Evolutionary conservation across 2,329 filamentous ascomycete species (phyloP).

Genomic region (Raffaelea albimanens): DNA sequence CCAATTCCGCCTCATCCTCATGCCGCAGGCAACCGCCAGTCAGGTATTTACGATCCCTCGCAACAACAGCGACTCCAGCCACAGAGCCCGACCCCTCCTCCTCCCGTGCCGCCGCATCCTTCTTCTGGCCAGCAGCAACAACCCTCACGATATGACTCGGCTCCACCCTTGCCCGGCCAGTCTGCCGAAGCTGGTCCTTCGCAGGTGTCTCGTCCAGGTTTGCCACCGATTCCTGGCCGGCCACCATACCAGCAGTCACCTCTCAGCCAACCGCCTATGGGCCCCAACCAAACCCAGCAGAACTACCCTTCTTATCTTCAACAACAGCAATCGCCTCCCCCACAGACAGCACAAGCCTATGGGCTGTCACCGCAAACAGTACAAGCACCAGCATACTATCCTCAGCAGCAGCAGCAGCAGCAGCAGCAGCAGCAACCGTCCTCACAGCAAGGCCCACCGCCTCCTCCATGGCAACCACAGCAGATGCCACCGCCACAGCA

Average conservation of each 20-base stretch:
- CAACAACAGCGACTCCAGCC: not conserved
- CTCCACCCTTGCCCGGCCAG: not conserved
- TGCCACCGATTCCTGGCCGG: constrained; percentile 10
- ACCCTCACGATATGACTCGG: not conserved
- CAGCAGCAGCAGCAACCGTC: constrained; percentile 17
- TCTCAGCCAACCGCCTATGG: constrained; percentile 17
- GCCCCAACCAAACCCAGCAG: constrained; percentile 11
- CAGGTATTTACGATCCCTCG: not conserved
- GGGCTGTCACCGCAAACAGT: not conserved
- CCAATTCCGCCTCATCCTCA: constrained; percentile 7
- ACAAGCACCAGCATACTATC: constrained; percentile 7
- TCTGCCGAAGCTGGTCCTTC: not conserved
- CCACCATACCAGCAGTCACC: constrained; percentile 14
- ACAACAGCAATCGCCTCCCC: not conserved
- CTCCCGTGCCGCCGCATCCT: constrained; percentile 10
- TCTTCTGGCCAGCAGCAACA: not conserved
- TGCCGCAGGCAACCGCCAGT: not conserved
- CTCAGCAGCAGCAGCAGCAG: constrained; percentile 19
- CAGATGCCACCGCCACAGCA: constrained; percentile 15
- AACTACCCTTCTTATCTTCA: constrained; percentile 10
- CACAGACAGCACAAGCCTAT: not conserved
- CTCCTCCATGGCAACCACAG: constrained; percentile 10
- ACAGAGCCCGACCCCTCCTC: constrained; percentile 4
- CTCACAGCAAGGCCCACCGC: constrained; percentile 7
- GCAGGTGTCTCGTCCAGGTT: not conserved